phyloP scores from a whole-genome alignment of 768 basidiomycete genomes.

The Paxillus ammoniavirescens region DNA sequence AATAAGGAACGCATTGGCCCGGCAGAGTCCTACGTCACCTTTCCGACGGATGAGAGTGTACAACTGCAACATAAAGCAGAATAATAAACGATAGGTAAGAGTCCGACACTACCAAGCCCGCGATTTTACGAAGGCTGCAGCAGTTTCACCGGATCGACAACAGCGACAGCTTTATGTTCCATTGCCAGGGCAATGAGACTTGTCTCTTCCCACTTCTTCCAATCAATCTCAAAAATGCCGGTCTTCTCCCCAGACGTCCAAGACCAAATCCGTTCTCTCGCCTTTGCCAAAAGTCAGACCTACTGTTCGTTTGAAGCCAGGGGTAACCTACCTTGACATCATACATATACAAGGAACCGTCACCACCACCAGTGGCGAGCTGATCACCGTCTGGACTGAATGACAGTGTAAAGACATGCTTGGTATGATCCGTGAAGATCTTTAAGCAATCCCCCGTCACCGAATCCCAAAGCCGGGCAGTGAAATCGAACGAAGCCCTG shows the following conservation, averaged over 20 bases:
- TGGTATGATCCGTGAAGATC: constrained; percentile 68
- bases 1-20: no score
- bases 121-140: not conserved
- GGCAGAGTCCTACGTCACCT: no score
- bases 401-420: constrained; percentile 67
- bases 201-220: constrained; percentile 54
- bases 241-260: constrained; percentile 65
- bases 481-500: constrained; percentile 80
- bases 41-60: no score
- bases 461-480: constrained; percentile 82
- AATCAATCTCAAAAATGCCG: constrained; percentile 75
- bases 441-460: constrained; percentile 72
- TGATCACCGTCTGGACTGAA: constrained; percentile 75
- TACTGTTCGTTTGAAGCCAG: not conserved
- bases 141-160: constrained; percentile 57
- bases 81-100: not conserved
- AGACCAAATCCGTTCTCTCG: constrained; percentile 52
- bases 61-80: no score
- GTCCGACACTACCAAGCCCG: constrained; percentile 1
- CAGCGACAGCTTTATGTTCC: constrained; percentile 64
- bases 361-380: constrained; percentile 76
- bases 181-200: constrained; percentile 70
- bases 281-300: constrained; percentile 32
- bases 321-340: constrained; percentile 53
- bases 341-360: constrained; percentile 75